Percentiles rank a stretch among this genome's conserved stretches.
These are phyloP conservation scores for Heteromeles arbutifolia DNA, from an alignment of 306 rosid genomes.

Conservation along the genomic window DNA sequence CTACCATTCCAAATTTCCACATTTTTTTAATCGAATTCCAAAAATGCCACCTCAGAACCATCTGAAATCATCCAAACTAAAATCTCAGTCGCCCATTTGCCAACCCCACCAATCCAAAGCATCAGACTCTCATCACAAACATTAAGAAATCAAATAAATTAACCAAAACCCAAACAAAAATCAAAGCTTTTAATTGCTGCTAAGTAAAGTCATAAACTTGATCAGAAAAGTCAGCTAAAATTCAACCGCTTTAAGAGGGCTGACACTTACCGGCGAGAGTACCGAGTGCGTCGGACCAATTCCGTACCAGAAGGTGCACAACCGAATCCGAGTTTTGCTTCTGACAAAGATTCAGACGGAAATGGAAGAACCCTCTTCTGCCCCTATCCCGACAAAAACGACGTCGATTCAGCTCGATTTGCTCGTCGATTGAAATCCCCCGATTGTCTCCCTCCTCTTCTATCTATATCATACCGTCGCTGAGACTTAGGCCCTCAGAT, in stretches of 20 bases:
- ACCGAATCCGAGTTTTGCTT: conserved; percentile 40
- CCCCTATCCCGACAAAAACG: conserved; percentile 1
- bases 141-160: background rate
- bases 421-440: conserved; percentile 11
- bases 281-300: background rate
- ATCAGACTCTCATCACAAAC: background rate
- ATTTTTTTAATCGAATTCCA: background rate
- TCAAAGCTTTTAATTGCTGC: background rate
- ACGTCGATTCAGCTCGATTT: conserved; percentile 34
- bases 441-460: conserved; percentile 7
- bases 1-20: background rate
- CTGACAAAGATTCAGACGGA: conserved; percentile 1
- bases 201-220: background rate
- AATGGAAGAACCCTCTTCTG: background rate
- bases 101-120: conserved; percentile 3
- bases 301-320: background rate
- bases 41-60: conserved; percentile 3
- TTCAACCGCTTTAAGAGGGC: background rate
- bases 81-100: background rate
- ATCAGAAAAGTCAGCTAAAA: background rate
- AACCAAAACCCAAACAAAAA: background rate
- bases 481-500: conserved; percentile 33
- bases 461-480: conserved; percentile 28
- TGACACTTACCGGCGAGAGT: background rate
- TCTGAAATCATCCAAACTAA: conserved; percentile 11